Evolutionary conservation across 2,329 filamentous ascomycete genomes (phyloP).

Genomic region (Trichoderma endophyticum): DNA sequence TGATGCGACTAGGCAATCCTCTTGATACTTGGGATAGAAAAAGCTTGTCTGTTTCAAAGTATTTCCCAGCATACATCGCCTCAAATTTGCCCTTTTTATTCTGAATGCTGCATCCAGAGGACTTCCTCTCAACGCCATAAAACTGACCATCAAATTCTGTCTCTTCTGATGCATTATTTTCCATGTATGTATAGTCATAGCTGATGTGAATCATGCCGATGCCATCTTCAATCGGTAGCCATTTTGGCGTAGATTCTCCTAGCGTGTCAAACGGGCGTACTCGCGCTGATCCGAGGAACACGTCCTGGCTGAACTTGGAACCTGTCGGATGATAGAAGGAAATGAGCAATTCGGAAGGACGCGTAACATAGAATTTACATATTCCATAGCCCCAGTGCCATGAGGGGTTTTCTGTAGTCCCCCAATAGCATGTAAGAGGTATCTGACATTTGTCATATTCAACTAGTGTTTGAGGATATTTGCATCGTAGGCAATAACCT

Average conservation of each 20-base stretch:
- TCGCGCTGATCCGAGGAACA: background rate
- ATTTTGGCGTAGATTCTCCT: background rate
- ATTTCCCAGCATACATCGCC: background rate
- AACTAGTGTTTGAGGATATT: background rate
- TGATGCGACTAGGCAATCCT: constrained; percentile 61
- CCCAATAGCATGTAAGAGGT: background rate
- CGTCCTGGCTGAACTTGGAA: background rate
- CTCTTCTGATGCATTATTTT: background rate
- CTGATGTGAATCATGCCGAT: background rate
- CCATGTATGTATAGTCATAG: background rate
- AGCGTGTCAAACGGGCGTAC: background rate
- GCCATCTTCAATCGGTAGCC: background rate
- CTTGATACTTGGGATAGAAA: background rate
- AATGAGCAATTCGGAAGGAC: background rate
- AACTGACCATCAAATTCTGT: background rate
- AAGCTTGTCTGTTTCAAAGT: background rate
- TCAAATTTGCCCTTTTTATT: background rate
- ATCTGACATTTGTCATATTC: background rate
- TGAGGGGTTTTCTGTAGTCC: background rate
- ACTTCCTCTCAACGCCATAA: background rate
- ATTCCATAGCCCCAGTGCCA: background rate
- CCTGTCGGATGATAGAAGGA: background rate
- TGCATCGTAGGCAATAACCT: background rate
- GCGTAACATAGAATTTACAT: background rate
- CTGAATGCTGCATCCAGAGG: background rate